phyloP scores from a whole-genome alignment of 805 yeast genomes.

The Schwanniomyces sp. region DNA sequence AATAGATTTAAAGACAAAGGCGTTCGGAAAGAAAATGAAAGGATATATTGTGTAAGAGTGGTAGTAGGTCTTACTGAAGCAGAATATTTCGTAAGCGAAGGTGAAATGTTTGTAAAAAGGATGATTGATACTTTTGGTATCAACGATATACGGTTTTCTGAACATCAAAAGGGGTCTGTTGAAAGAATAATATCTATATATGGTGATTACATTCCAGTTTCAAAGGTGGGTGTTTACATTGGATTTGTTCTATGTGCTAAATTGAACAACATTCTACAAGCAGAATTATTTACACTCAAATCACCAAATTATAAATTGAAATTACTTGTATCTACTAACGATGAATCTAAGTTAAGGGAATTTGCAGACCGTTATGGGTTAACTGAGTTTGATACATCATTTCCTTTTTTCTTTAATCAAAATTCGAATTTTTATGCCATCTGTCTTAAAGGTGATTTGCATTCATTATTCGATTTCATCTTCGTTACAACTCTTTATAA shows the following conservation, averaged over 20 bases:
- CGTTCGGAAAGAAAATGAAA: not conserved
- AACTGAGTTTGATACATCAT: constrained; percentile 7
- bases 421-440: constrained; percentile 5
- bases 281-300: constrained; percentile 29
- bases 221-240: constrained; percentile 25
- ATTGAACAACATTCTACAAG: constrained; percentile 23
- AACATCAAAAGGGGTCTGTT: constrained; percentile 20
- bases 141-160: constrained; percentile 20
- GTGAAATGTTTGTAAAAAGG: constrained; percentile 6
- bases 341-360: not conserved
- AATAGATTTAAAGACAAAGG: constrained; percentile 12
- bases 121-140: constrained; percentile 21
- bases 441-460: constrained; percentile 18
- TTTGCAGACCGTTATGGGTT: not conserved
- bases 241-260: constrained; percentile 23
- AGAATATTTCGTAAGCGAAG: constrained; percentile 15
- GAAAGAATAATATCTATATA: constrained; percentile 31
- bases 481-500: not conserved
- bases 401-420: constrained; percentile 5
- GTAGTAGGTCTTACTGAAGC: constrained; percentile 25
- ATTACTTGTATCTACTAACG: constrained; percentile 4
- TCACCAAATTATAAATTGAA: constrained; percentile 25
- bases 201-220: constrained; percentile 21
- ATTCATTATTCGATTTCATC: constrained; percentile 16
- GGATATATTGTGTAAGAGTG: constrained; percentile 9